A percentile compares a stretch with the other conserved stretches of the same genome.
These are phyloP conservation scores for Aspergillus luchuensis DNA, from an alignment of 2,329 filamentous ascomycete species.

Conservation along the genomic window DNA sequence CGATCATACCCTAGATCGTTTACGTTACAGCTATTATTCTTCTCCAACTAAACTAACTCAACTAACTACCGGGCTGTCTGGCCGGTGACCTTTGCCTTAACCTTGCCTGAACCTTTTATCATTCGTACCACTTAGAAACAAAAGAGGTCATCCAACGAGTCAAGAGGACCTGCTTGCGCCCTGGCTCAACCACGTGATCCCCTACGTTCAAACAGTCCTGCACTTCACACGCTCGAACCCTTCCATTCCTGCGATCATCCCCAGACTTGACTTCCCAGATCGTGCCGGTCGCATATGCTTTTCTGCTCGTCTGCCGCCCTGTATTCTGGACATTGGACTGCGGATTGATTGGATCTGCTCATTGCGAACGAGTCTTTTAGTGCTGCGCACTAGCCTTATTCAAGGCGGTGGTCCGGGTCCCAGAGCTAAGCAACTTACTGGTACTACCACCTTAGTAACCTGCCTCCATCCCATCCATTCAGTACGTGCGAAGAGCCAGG, in stretches of 20 bases:
- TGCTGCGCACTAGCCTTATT: constrained; percentile 29
- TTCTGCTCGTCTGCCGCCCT: constrained; percentile 11
- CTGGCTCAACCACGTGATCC: constrained; percentile 4
- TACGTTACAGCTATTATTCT: not conserved
- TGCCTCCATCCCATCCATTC: constrained; percentile 12
- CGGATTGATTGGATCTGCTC: constrained; percentile 16
- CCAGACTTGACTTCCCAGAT: constrained; percentile 12
- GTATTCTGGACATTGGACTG: constrained; percentile 12
- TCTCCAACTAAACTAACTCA: not conserved
- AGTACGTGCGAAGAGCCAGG: constrained; percentile 25
- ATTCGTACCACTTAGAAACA: not conserved
- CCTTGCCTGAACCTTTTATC: not conserved
- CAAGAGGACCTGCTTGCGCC: constrained; percentile 8
- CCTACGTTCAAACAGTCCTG: not conserved
- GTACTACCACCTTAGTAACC: constrained; percentile 17
- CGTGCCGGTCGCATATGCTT: constrained; percentile 14
- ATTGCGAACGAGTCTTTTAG: constrained; percentile 18
- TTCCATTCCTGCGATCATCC: constrained; percentile 11
- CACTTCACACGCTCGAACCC: constrained; percentile 6
- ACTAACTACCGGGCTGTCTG: not conserved
- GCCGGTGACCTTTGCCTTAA: not conserved
- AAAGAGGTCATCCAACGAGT: not conserved
- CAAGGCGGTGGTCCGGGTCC: constrained; percentile 30
- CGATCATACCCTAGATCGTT: constrained; percentile 7
- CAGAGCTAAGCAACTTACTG: constrained; percentile 24